Base-by-base conservation (phyloP, 345 rosid species). In the Tarenaya hassleriana region DNA sequence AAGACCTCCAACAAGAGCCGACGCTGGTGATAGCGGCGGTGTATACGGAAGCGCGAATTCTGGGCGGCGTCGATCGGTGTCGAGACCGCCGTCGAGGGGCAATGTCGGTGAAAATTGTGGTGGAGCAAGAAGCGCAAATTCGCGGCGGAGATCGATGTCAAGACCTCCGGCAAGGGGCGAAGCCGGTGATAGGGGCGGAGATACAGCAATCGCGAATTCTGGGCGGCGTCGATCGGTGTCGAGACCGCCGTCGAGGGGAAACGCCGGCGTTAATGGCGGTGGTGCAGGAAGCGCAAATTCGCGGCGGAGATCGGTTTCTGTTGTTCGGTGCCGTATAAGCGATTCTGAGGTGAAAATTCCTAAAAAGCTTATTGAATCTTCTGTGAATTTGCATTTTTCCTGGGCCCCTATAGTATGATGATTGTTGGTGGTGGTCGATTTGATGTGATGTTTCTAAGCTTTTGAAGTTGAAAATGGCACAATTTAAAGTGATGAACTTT, bases 61-160 rank as follows among this genome's bases (percentile, higher is more conserved):
- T 27, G 51, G 39, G 7, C 50, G 56, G 21, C 39, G 60, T 8
- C 41, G 70, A 44, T 66, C 70, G 7, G 55, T 66, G 7, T 66
- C 70, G 38, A 66, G 70, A 66, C 64, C 58, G 34, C 70, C 70
- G 45, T 34, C 24, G n/a, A 64, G 52, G 15, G 58, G 21, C 34
- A 32, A 17, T 43, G 37, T 8, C 20, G 63, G 14, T 27, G 57
- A 56, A 8, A 57, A 66, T 27, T 13, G 46, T 42, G 52, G 67
- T 18, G 58, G 27, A 44, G 57, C 37, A 10, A 69, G 69, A 49
- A 69, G 72, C 70, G 45, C 42, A 12, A 41, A 62, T 54, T 63
- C 78, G 34, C 69, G 96, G 64, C 69, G 86, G 66, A 62, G 86
- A 70, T 91, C 98, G 5, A 75, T 80, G 51, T 90, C 97, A 52